A percentile compares a stretch with the other conserved stretches of the same genome.
Evolutionary conservation across 495 filamentous ascomycete genomes (phyloP).

Genomic region (Penicillium antarcticum): DNA sequence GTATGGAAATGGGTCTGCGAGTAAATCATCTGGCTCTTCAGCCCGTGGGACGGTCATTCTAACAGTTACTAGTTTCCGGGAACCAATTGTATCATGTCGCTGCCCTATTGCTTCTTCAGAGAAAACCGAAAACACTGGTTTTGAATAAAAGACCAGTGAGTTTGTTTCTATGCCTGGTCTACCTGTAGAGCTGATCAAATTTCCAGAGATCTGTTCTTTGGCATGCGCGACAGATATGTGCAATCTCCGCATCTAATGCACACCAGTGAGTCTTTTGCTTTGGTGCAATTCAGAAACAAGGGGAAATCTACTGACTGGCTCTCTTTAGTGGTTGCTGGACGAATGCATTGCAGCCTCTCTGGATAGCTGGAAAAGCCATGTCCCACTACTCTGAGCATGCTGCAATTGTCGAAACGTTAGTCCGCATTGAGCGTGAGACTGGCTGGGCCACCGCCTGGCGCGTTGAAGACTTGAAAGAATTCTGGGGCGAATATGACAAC

Average conservation of each 20-base stretch:
- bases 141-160: constrained; percentile 21
- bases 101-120: constrained; percentile 36
- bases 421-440: constrained; percentile 37
- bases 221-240: constrained; percentile 46
- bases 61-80: constrained; percentile 25
- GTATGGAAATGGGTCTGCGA: constrained; percentile 40
- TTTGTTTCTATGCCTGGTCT: background rate
- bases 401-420: constrained; percentile 35
- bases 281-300: background rate
- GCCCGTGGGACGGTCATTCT: background rate
- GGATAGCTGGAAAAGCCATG: constrained; percentile 43
- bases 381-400: constrained; percentile 43
- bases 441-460: constrained; percentile 45
- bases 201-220: constrained; percentile 35
- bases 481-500: constrained; percentile 40
- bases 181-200: background rate
- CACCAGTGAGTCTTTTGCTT: constrained; percentile 24
- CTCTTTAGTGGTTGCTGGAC: constrained; percentile 39
- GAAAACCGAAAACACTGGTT: constrained; percentile 29
- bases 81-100: constrained; percentile 45
- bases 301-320: background rate
- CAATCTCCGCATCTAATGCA: constrained; percentile 37
- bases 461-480: constrained; percentile 39
- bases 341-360: constrained; percentile 46
- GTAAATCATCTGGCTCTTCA: too few species aligned